These are phyloP conservation scores for Phialophora tarda DNA, from an alignment of 2,329 filamentous ascomycete genomes.

Conservation along the genomic window DNA sequence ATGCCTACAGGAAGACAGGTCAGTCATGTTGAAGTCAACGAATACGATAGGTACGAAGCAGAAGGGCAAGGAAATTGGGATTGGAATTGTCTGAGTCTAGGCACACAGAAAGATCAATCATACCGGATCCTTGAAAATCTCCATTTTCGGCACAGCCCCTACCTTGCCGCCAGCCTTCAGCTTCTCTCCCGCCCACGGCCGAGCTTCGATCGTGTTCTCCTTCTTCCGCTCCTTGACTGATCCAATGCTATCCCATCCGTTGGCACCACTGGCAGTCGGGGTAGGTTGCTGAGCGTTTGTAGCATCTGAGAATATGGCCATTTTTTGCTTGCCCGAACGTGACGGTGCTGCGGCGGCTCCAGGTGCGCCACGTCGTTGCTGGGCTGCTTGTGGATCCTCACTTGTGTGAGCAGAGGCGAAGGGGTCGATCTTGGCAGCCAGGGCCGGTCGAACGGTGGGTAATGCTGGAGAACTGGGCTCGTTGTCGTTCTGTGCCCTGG, in stretches of 20 bases:
- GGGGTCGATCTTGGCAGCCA: conserved; percentile 85
- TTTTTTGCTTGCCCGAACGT: conserved; percentile 76
- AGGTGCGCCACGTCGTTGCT: conserved; percentile 51
- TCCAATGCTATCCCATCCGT: conserved; percentile 91
- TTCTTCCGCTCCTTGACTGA: conserved; percentile 88
- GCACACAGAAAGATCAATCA: conserved; percentile 58
- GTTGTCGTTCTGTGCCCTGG: conserved; percentile 63
- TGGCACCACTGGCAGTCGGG: conserved; percentile 59
- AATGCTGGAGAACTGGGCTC: conserved; percentile 86
- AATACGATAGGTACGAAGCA: background rate
- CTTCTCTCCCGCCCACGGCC: conserved; percentile 90
- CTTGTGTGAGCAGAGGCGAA: conserved; percentile 64
- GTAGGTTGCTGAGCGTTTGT: conserved; percentile 64
- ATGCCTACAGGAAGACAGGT: conserved; percentile 50
- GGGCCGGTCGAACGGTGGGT: conserved; percentile 78
- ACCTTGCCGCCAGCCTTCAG: conserved; percentile 86
- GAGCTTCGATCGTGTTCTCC: conserved; percentile 85
- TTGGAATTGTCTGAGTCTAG: conserved; percentile 27
- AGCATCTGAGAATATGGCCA: conserved; percentile 87
- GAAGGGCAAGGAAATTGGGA: conserved; percentile 17
- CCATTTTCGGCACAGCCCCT: conserved; percentile 76
- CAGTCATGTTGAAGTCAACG: conserved; percentile 3
- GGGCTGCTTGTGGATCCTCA: conserved; percentile 70
- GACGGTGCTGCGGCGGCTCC: conserved; percentile 55
- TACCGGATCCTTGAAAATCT: conserved; percentile 96